Evolutionary conservation across 2,329 filamentous ascomycete genomes (phyloP).

Genomic region (Hymenoscyphus repandus): DNA sequence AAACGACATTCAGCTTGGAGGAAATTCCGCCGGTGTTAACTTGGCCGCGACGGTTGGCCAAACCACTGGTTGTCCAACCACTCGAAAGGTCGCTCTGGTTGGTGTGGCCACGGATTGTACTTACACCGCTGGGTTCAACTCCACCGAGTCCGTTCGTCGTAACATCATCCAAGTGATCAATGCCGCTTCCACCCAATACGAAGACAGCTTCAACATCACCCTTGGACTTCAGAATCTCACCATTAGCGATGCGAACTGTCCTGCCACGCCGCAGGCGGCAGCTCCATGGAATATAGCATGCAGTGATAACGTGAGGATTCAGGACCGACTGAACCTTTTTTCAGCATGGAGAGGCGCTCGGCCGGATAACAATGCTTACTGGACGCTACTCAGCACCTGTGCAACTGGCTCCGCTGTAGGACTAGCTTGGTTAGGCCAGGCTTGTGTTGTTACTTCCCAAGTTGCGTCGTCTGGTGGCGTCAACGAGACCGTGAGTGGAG

Average conservation of each 20-base stretch:
- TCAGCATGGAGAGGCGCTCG: conserved; percentile 80
- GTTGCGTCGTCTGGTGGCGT: conserved; percentile 43
- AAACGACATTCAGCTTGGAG: conserved; percentile 63
- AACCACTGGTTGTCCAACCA: conserved; percentile 77
- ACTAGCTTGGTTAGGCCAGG: conserved; percentile 86
- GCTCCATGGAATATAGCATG: conserved; percentile 85
- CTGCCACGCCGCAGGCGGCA: conserved; percentile 57
- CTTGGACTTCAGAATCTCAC: conserved; percentile 84
- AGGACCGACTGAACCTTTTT: conserved; percentile 77
- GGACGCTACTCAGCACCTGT: conserved; percentile 72
- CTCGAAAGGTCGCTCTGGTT: conserved; percentile 85
- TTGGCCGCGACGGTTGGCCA: conserved; percentile 73
- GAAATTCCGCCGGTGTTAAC: conserved; percentile 77
- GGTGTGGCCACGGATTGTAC: conserved; percentile 92
- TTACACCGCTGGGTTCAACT: conserved; percentile 70
- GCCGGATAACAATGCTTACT: conserved; percentile 81
- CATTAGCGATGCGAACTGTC: conserved; percentile 70
- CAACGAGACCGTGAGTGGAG: conserved; percentile 72
- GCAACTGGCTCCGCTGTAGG: conserved; percentile 81
- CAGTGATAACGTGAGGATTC: conserved; percentile 56
- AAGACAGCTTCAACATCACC: conserved; percentile 89
- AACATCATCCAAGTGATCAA: conserved; percentile 85
- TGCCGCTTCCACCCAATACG: conserved; percentile 79
- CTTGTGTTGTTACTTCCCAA: conserved; percentile 61
- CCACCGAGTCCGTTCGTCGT: conserved; percentile 54